Conservation (phyloP, 2,329 filamentous ascomycete genomes). For the Botrytis sinoallii region DNA sequence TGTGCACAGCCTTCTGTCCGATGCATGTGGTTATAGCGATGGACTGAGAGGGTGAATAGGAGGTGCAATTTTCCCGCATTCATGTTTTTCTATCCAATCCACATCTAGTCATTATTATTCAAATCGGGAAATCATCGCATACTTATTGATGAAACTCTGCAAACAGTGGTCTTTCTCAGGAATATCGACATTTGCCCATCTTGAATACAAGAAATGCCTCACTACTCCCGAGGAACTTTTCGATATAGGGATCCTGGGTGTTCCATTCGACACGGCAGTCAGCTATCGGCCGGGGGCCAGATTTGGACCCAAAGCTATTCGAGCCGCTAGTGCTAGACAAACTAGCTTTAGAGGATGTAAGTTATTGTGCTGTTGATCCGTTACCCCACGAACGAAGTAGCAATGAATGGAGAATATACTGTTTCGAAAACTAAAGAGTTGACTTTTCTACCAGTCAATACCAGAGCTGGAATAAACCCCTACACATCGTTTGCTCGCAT, state of each 20-base stretch:
- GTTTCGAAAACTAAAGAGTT: neutral
- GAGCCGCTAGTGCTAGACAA: constrained; percentile 78
- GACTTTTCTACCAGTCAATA: constrained; percentile 54
- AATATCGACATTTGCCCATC: constrained; percentile 72
- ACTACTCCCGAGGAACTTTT: constrained; percentile 57
- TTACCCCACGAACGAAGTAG: neutral
- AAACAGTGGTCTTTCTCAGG: constrained; percentile 66
- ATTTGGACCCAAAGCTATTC: constrained; percentile 85
- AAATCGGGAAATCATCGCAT: neutral
- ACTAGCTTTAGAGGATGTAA: constrained; percentile 68
- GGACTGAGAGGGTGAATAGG: neutral
- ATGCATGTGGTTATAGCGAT: neutral
- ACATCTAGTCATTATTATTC: neutral
- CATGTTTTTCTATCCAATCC: too few relatives aligned
- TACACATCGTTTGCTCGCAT: constrained; percentile 76
- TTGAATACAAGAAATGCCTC: constrained; percentile 66
- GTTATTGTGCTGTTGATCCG: neutral
- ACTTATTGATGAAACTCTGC: neutral
- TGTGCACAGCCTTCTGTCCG: neutral
- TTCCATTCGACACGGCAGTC: constrained; percentile 71
- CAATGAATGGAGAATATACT: neutral
- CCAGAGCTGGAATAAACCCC: constrained; percentile 77
- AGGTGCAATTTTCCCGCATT: neutral
- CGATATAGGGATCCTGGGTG: constrained; percentile 70
- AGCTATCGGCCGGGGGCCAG: constrained; percentile 69